phyloP scores from a whole-genome alignment of 495 filamentous ascomycete genomes.

The Parmelia sp. region DNA sequence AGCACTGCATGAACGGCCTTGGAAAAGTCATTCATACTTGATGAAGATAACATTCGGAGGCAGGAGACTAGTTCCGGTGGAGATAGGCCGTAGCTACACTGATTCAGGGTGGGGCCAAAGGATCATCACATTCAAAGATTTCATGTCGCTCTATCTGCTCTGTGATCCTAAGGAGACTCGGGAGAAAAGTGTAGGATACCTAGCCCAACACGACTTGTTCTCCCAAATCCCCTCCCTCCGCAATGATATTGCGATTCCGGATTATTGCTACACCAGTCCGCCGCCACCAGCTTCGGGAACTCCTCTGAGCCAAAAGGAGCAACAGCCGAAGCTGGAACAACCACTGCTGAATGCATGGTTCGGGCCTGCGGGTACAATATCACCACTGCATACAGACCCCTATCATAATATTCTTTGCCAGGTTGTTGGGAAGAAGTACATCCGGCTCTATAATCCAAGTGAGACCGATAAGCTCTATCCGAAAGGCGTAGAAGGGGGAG shows the following conservation, averaged over 20 bases:
- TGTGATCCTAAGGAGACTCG: slow-evolving; percentile 1
- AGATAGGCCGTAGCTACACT: slow-evolving; percentile 85
- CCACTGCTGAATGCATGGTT: slow-evolving; percentile 82
- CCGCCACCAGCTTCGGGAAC: slow-evolving; percentile 45
- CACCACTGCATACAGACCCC: slow-evolving; percentile 86
- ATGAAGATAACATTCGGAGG: slow-evolving; percentile 68
- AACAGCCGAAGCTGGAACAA: slow-evolving; percentile 33
- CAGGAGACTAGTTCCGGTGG: slow-evolving; percentile 74
- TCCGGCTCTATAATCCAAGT: slow-evolving; percentile 72
- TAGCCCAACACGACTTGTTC: slow-evolving; percentile 88
- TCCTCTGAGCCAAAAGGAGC: slow-evolving; percentile 42
- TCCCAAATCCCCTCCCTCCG: slow-evolving; percentile 72
- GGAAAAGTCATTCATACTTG: slow-evolving; percentile 70
- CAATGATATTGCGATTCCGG: slow-evolving; percentile 71
- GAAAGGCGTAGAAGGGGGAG: slow-evolving; percentile 57
- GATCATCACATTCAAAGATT: slow-evolving; percentile 69
- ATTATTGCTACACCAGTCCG: slow-evolving; percentile 73
- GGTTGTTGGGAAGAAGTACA: slow-evolving; percentile 85
- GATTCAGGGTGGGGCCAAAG: slow-evolving; percentile 80
- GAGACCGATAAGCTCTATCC: slow-evolving; percentile 57
- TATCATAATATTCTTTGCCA: slow-evolving; percentile 91
- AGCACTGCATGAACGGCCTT: slow-evolving; percentile 59
- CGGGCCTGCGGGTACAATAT: slow-evolving; percentile 80
- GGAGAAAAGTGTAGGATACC: slow-evolving; percentile 51
- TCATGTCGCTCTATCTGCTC: slow-evolving; percentile 56